Percentiles rank a stretch among this genome's conserved stretches.
These are phyloP conservation scores for Yarrowia sp. DNA, from an alignment of 805 yeast species.

Conservation along the genomic window DNA sequence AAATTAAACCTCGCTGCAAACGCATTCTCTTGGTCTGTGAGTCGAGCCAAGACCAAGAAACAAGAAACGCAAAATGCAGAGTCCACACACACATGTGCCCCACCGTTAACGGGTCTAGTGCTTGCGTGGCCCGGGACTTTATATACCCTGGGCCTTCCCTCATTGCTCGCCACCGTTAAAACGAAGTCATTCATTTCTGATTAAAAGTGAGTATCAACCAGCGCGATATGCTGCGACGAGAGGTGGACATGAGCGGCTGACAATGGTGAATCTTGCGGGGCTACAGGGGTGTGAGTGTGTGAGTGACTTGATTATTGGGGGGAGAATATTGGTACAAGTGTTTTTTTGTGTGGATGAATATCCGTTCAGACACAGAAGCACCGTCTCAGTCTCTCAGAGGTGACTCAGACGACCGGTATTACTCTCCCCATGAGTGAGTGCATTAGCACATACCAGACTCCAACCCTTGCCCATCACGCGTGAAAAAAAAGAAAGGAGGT, in stretches of 20 bases:
- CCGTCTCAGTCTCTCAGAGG: too few relatives aligned
- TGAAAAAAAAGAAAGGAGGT: constrained; percentile 10
- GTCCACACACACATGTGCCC: constrained; percentile 7
- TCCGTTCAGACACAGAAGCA: background rate
- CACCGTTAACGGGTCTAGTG: constrained; percentile 4
- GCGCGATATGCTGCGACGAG: background rate
- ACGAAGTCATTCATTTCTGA: constrained; percentile 27
- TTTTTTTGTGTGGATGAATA: too few relatives aligned
- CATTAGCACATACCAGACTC: background rate
- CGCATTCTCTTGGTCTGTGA: constrained; percentile 1
- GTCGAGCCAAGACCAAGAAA: background rate
- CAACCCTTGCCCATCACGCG: constrained; percentile 11
- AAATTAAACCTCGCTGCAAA: background rate
- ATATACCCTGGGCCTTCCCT: background rate
- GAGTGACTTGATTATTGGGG: background rate
- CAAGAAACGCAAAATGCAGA: background rate
- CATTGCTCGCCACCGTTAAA: background rate
- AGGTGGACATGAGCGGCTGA: background rate
- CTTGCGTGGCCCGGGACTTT: background rate
- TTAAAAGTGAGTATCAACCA: constrained; percentile 11
- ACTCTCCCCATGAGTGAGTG: too few relatives aligned
- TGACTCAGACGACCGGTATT: too few relatives aligned
- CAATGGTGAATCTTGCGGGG: background rate
- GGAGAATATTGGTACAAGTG: too few relatives aligned
- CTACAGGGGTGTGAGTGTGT: background rate